Evolutionary conservation across 352 stramenopile genomes (phyloP).

Genomic region (Globisporangium polare): DNA sequence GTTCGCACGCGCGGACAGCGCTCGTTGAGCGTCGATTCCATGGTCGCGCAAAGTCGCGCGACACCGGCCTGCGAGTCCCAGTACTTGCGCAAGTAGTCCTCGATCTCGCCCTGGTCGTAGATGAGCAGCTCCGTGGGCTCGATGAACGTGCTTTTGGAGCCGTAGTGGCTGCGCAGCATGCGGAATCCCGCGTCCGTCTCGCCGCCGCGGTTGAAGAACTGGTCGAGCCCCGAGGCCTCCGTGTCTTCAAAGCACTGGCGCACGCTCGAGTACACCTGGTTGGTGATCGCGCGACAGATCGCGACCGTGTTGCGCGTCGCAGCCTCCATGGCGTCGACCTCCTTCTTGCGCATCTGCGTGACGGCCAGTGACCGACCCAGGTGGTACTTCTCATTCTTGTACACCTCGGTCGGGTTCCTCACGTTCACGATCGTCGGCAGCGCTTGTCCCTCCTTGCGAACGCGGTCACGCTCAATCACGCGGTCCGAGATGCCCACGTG

Average conservation of each 20-base stretch:
- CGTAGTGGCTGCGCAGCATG: slow-evolving; percentile 61
- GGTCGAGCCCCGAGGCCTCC: slow-evolving; percentile 28
- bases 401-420: slow-evolving; percentile 53
- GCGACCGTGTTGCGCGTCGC: slow-evolving; percentile 62
- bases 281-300: slow-evolving; percentile 45
- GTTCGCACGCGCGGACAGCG: slow-evolving; percentile 43
- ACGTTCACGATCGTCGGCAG: slow-evolving; percentile 36
- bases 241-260: slow-evolving; percentile 55
- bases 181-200: slow-evolving; percentile 60
- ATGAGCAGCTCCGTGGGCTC: slow-evolving; percentile 64
- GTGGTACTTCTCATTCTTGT: slow-evolving; percentile 62
- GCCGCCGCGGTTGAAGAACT: slow-evolving; percentile 42
- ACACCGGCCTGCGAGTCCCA: slow-evolving; percentile 35
- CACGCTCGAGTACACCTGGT: slow-evolving; percentile 43
- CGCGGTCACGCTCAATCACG: slow-evolving; percentile 46
- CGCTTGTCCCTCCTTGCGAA: slow-evolving; percentile 13
- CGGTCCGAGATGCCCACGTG: slow-evolving; percentile 69
- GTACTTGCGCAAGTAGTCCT: slow-evolving; percentile 65
- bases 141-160: slow-evolving; percentile 28
- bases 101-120: slow-evolving; percentile 57
- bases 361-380: slow-evolving; percentile 44
- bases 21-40: slow-evolving; percentile 59
- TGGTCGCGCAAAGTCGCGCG: slow-evolving; percentile 39
- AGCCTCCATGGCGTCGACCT: slow-evolving; percentile 50
- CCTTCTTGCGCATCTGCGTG: slow-evolving; percentile 37